Conservation (phyloP, 805 yeast species). For the Saccharomyces kudriavzevii region DNA sequence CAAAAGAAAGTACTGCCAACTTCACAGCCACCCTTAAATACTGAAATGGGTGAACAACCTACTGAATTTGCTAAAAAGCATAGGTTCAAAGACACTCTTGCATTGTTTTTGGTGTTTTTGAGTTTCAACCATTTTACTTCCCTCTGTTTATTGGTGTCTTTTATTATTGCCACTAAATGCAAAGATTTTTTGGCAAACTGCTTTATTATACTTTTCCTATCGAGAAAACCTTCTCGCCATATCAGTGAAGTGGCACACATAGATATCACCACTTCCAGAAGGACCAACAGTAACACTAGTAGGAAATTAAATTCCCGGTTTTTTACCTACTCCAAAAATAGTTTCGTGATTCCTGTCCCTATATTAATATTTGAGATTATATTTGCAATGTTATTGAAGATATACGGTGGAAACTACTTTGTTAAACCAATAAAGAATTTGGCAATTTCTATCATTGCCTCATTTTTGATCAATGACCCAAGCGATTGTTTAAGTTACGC, state of each 20-base stretch:
- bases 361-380: constrained; percentile 10
- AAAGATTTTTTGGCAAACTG: constrained; percentile 23
- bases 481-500: constrained; percentile 24
- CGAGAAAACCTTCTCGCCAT: constrained; percentile 21
- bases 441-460: constrained; percentile 25
- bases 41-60: constrained; percentile 7
- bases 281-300: not conserved
- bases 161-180: constrained; percentile 22
- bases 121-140: constrained; percentile 26
- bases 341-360: not conserved
- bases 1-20: not conserved
- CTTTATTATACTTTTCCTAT: constrained; percentile 23
- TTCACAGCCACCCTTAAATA: not conserved
- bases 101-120: constrained; percentile 26
- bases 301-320: not conserved
- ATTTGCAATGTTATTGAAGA: constrained; percentile 16
- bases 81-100: constrained; percentile 27
- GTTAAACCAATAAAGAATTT: constrained; percentile 21
- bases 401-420: constrained; percentile 17
- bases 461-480: constrained; percentile 30
- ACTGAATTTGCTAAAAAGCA: constrained; percentile 20
- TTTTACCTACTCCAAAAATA: not conserved
- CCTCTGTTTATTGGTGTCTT: constrained; percentile 18
- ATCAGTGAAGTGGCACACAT: constrained; percentile 14
- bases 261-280: not conserved